Base-by-base conservation (phyloP, 208 protist species). In the Strigomonas galati region DNA sequence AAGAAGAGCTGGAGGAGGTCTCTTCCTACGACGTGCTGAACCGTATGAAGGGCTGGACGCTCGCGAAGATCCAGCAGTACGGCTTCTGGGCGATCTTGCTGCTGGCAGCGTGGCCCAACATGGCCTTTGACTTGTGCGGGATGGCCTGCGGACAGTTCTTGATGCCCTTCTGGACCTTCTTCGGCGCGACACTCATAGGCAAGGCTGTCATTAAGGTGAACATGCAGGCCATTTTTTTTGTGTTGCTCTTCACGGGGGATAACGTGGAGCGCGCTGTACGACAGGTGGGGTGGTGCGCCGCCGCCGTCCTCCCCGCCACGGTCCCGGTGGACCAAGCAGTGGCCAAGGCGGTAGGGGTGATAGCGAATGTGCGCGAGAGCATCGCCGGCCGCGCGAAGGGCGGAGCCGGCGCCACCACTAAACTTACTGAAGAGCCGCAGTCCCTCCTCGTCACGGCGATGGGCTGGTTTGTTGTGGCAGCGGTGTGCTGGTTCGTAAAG, bases 121-220 rank as follows among this genome's bases (percentile, higher is more conserved):
- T 97, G 80, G 86, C 97, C n/a, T 99, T 98, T 71, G 97, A 99
- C 79, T 77, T 98, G 40, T 98, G 95, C 72, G 97, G 97, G 49
- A 89, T 99, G 76, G 93, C 94, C 31, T 99, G 96, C 72, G 97
- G 97, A 12, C 91, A 97, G 63, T 98, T 97, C 53, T 70, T 96
- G 23, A 97, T 99, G 74, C 97, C 97, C 21, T 98, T 99, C 69
- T 95, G 82, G 78, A 97, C 87, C 21, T 99, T 99, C 80, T 98
- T 99, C 69, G 84, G 83, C 15, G 97, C 97, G 37, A 98, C 96
- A 5, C 66, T 98, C 21, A 82, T 99, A 56, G 97, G 97, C 61
- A 99, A 99, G 73, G 97, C 93, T 21, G 53, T 97, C 30, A 82
- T 96, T 71, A 97, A 97, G 65, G 89, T 96, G 28, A 85, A 82